Percentiles rank a stretch among this genome's conserved stretches.
Evolutionary conservation across 371 early-diverging fungal species (phyloP).

Genomic region (Modicella reniformis): DNA sequence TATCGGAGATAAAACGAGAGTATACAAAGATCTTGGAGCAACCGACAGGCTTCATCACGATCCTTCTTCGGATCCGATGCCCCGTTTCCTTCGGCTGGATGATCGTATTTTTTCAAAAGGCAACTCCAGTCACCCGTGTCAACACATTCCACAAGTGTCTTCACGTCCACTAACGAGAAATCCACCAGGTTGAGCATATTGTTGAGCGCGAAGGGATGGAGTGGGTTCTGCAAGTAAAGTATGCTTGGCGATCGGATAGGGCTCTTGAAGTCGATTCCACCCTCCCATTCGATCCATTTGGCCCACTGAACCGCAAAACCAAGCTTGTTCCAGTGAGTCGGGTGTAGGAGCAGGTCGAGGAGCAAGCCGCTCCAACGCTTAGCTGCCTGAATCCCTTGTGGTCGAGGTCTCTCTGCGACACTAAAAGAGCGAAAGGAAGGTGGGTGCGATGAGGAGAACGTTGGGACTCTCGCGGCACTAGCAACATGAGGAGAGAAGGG

Average conservation of each 20-base stretch:
- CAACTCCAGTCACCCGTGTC: constrained; percentile 50
- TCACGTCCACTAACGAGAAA: constrained; percentile 33
- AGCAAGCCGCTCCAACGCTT: constrained; percentile 31
- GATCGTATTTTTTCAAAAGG: constrained; percentile 21
- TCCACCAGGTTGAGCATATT: constrained; percentile 36
- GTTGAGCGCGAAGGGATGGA: constrained; percentile 41
- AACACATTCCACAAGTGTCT: constrained; percentile 45
- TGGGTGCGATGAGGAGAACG: background rate
- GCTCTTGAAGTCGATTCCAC: constrained; percentile 39
- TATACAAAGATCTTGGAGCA: constrained; percentile 41
- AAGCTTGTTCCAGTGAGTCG: constrained; percentile 44
- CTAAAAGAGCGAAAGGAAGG: constrained; percentile 12
- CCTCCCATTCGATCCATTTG: constrained; percentile 54
- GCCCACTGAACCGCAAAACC: constrained; percentile 51
- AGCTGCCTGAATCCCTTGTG: constrained; percentile 29
- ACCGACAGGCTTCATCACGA: constrained; percentile 28
- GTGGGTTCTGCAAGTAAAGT: constrained; percentile 44
- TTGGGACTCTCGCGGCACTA: background rate
- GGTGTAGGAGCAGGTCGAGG: constrained; percentile 41
- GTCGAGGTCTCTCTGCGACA: constrained; percentile 23
- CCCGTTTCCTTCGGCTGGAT: background rate
- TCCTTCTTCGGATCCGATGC: constrained; percentile 6
- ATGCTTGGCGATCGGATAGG: constrained; percentile 38
- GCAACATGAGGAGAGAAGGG: background rate
- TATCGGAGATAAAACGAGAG: constrained; percentile 48